Percentiles rank a stretch among this genome's conserved stretches.
Evolutionary conservation across 192 early-diverging fungal genomes (phyloP).

Genomic region (Backusella psychrophila): DNA sequence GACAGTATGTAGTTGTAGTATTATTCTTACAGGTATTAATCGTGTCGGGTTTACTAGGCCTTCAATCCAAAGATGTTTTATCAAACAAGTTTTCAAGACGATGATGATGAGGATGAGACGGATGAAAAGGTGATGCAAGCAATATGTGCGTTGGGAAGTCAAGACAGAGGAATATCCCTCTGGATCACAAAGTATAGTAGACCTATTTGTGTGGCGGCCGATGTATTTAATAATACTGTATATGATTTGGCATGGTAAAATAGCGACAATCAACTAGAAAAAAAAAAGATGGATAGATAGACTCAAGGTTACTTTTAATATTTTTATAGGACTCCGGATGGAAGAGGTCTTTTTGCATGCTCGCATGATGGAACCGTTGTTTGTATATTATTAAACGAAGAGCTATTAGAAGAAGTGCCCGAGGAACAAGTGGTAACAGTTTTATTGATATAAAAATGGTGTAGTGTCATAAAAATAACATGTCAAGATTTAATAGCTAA

Average conservation of each 20-base stretch:
- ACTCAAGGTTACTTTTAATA: background rate
- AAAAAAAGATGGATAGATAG: background rate
- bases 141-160: slow-evolving; percentile 83
- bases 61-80: slow-evolving; percentile 87
- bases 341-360: slow-evolving; percentile 72
- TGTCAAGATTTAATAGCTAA: slow-evolving; percentile 17
- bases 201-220: slow-evolving; percentile 67
- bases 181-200: slow-evolving; percentile 80
- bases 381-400: slow-evolving; percentile 67
- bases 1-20: slow-evolving; percentile 46
- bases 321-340: slow-evolving; percentile 64
- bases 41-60: slow-evolving; percentile 27
- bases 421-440: slow-evolving; percentile 62
- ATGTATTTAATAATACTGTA: slow-evolving; percentile 81
- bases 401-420: slow-evolving; percentile 64
- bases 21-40: background rate
- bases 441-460: background rate
- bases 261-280: background rate
- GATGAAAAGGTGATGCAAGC: slow-evolving; percentile 37
- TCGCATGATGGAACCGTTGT: slow-evolving; percentile 91
- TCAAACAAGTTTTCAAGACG: slow-evolving; percentile 9
- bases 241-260: slow-evolving; percentile 84
- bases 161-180: slow-evolving; percentile 83
- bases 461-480: background rate
- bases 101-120: slow-evolving; percentile 15